phyloP scores from a whole-genome alignment of 306 rosid genomes.

The Dalbergia oliveri region DNA sequence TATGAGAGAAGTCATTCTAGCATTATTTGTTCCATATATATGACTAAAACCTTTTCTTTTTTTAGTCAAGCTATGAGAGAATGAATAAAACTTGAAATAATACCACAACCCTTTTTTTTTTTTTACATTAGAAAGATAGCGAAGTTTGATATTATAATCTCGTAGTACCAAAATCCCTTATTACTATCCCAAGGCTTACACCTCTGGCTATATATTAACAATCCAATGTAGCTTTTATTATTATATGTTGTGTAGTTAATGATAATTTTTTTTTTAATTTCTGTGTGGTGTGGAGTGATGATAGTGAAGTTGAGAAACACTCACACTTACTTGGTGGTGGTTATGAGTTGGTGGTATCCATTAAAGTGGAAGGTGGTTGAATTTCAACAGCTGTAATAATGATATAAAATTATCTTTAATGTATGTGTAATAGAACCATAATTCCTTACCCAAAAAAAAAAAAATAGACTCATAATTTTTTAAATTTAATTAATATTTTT shows the following conservation, averaged over 20 bases:
- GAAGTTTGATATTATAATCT: too few relatives aligned
- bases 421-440: neutral
- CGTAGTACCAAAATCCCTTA: too few relatives aligned
- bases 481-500: neutral
- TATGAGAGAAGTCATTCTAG: too few relatives aligned
- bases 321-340: neutral
- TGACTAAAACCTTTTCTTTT: too few relatives aligned
- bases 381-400: neutral
- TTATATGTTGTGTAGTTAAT: conserved; percentile 8
- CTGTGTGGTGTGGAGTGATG: conserved; percentile 3
- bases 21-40: too few relatives aligned
- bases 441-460: too few relatives aligned
- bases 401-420: neutral
- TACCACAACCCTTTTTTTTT: too few relatives aligned
- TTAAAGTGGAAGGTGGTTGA: neutral
- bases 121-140: too few relatives aligned
- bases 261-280: neutral
- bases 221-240: neutral
- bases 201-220: too few relatives aligned
- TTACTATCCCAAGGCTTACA: too few relatives aligned
- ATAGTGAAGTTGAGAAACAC: conserved; percentile 7
- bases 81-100: too few relatives aligned
- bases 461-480: neutral
- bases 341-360: conserved; percentile 3
- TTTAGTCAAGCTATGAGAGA: too few relatives aligned